Conservation (phyloP, 768 basidiomycete species). For the Amanita jacksonii region DNA sequence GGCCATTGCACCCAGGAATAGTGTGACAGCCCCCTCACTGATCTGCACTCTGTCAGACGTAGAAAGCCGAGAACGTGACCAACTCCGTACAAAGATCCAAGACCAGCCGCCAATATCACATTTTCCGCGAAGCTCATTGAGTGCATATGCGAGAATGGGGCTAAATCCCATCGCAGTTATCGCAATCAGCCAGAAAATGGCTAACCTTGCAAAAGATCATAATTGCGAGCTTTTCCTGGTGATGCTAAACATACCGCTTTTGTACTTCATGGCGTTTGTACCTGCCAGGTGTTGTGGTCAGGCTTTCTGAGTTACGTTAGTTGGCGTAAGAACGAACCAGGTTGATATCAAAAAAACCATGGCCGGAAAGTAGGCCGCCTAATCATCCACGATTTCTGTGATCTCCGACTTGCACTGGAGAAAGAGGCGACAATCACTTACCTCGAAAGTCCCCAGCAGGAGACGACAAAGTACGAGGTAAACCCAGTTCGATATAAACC, state of each 20-base stretch:
- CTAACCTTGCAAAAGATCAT: conserved; percentile 10
- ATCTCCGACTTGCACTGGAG: too few species aligned
- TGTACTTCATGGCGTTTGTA: conserved; percentile 39
- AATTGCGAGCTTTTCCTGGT: background rate
- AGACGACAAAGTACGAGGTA: conserved; percentile 31
- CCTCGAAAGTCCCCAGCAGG: conserved; percentile 37
- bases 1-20: conserved; percentile 29
- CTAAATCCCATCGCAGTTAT: conserved; percentile 31
- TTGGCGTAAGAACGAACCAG: conserved; percentile 20
- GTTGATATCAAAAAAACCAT: conserved; percentile 37
- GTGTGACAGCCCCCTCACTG: conserved; percentile 35
- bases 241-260: conserved; percentile 22
- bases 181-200: conserved; percentile 31
- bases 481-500: conserved; percentile 32
- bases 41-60: conserved; percentile 16
- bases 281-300: conserved; percentile 17
- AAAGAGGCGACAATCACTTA: conserved; percentile 9
- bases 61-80: background rate
- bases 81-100: conserved; percentile 37
- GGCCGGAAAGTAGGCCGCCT: conserved; percentile 38
- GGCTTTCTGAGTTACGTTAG: too few species aligned
- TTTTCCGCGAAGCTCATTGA: conserved; percentile 31
- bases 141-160: conserved; percentile 33
- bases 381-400: too few species aligned
- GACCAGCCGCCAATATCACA: conserved; percentile 35